Base-by-base conservation (phyloP, 1,284 basidiomycete species). In the Cryptococcus floricola region DNA sequence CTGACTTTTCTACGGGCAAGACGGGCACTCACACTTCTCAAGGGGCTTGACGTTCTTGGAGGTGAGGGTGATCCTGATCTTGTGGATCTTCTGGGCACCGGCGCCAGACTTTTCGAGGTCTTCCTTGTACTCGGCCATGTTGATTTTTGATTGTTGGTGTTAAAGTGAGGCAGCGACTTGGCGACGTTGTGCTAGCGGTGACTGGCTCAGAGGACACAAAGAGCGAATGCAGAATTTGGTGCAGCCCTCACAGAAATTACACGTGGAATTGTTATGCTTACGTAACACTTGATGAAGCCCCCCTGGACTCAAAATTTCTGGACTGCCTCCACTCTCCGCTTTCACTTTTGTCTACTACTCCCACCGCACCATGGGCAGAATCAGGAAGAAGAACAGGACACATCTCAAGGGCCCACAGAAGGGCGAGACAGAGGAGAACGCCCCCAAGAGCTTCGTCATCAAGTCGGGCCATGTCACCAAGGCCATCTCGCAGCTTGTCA, bases 51-150 rank as follows among this genome's bases (percentile, higher is more conserved):
- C 92, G 79, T 98, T 98, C 80, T 90, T 88, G 80, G 89, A 92
- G 65, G 96, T 98, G 77, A 99, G 84, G 68, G 96, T 98, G 83
- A 99, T 99, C 69, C 96, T 85, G 81, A 99, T 99, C 85, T 97
- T 97, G 87, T 98, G 96, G 79, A 93, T 86, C 82, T 98, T 95
- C 67, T 85, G 82, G 70, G 89, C 83, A 63, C 86, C 84, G 69
- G 88, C 89, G 73, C 89, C 91, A 58, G 90, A 86, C 71, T 91
- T 91, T 68, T 95, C 92, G 82, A 92, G 92, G 78, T 98, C 94
- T 81, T 98, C 89, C 66, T 78, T 82, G 87, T 95, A 96, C 85
- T 94, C 91, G 91, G 96, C 94, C 94, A 97, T 97, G 83, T 89
- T 70, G 62, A 67, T 73, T 52, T 56, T 54, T 43, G 27, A 45